Conservation (phyloP, 768 basidiomycete genomes). For the Panellus pusillus region DNA sequence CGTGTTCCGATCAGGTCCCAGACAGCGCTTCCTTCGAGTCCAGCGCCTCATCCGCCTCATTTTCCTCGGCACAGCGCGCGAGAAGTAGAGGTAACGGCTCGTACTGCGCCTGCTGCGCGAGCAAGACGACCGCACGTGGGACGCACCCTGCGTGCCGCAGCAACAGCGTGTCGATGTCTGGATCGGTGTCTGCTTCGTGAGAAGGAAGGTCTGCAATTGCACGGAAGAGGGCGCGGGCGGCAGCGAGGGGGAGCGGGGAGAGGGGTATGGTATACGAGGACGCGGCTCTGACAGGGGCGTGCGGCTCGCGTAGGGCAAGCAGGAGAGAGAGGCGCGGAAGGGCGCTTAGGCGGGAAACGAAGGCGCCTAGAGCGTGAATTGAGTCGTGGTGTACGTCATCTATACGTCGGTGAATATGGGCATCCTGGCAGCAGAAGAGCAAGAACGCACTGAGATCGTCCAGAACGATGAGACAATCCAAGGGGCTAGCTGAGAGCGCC, state of each 20-base stretch:
- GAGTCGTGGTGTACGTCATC: not conserved
- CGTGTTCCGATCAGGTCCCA: too few species aligned
- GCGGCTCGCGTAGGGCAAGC: slow-evolving; percentile 1
- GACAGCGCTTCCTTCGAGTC: too few species aligned
- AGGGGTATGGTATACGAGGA: not conserved
- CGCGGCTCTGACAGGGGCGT: not conserved
- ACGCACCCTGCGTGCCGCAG: not conserved
- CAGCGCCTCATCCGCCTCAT: too few species aligned
- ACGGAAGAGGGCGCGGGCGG: slow-evolving; percentile 14
- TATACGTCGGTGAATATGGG: not conserved
- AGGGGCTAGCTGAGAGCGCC: not conserved
- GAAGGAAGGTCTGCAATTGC: slow-evolving; percentile 13
- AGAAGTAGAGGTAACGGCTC: not conserved
- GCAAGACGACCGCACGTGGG: not conserved
- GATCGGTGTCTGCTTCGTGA: not conserved
- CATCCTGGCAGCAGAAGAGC: not conserved
- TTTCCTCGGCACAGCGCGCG: not conserved
- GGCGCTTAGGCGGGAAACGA: slow-evolving; percentile 5
- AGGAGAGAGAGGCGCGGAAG: slow-evolving; percentile 12
- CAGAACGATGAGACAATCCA: slow-evolving; percentile 7
- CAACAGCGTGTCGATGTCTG: not conserved
- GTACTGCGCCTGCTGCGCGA: not conserved
- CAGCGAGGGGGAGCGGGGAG: slow-evolving; percentile 7
- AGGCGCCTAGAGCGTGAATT: not conserved
- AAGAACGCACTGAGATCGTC: slow-evolving; percentile 10